phyloP scores from a whole-genome alignment of 208 protist species.

The Acanthamoeba triangularis region DNA sequence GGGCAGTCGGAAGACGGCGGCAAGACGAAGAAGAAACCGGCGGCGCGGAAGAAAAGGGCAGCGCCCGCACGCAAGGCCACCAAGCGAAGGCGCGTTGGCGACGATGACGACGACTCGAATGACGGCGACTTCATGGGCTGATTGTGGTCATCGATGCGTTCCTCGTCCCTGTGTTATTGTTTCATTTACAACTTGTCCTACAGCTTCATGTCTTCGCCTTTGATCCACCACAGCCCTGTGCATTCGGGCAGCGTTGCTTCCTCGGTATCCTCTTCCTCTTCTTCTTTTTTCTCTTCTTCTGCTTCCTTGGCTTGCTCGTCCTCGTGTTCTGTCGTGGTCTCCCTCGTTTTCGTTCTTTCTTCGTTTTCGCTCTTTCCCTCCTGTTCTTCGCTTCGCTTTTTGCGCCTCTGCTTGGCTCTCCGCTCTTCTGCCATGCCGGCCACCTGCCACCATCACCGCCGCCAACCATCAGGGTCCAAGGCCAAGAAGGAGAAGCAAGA shows the following conservation, averaged over 20 bases:
- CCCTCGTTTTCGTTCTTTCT: neutral
- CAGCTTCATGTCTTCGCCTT: constrained; percentile 11
- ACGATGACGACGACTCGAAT: neutral
- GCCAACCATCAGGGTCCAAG: neutral
- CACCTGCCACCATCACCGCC: neutral
- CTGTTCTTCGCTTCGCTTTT: neutral
- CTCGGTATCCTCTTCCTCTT: constrained; percentile 18
- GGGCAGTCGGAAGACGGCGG: neutral
- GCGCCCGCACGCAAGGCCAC: neutral
- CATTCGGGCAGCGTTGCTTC: constrained; percentile 11
- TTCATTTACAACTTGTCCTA: neutral
- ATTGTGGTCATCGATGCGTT: neutral
- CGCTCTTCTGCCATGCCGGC: constrained; percentile 14
- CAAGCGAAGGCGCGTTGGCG: neutral
- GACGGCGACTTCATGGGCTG: neutral
- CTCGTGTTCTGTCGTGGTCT: neutral
- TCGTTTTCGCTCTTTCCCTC: neutral
- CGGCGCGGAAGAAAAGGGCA: neutral
- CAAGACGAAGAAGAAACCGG: neutral
- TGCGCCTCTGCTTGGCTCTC: constrained; percentile 12
- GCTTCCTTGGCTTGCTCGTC: neutral
- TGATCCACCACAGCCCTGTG: constrained; percentile 33
- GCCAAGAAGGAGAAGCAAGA: neutral
- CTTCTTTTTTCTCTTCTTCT: neutral
- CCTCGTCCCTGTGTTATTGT: neutral